Percentiles rank a stretch among this genome's conserved stretches.
Evolutionary conservation across 139 green algal genomes (phyloP).

Genomic region (Marvania coccoides): DNA sequence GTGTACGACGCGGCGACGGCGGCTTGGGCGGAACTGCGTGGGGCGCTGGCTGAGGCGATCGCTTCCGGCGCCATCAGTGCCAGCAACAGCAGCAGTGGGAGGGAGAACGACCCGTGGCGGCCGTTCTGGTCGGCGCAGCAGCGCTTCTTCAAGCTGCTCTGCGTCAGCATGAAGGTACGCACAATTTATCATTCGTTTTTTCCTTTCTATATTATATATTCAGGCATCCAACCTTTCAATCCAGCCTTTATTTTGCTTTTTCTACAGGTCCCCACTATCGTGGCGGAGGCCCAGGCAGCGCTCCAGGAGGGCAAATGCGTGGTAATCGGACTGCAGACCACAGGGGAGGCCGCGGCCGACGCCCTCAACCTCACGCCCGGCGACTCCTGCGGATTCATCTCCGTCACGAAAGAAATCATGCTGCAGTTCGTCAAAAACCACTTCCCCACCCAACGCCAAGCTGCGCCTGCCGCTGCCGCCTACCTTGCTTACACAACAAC

Average conservation of each 20-base stretch:
- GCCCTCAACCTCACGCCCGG: slow-evolving; percentile 46
- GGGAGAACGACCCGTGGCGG: slow-evolving; percentile 47
- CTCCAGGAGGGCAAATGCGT: slow-evolving; percentile 49
- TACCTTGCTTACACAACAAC: no score
- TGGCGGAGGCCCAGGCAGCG: slow-evolving; percentile 53
- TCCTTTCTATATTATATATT: no score
- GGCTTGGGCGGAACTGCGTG: slow-evolving; percentile 42
- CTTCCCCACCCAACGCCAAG: slow-evolving; percentile 40
- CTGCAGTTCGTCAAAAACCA: slow-evolving; percentile 56
- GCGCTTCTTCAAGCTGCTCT: slow-evolving; percentile 93
- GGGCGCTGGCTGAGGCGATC: slow-evolving; percentile 33
- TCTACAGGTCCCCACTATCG: slow-evolving; percentile 59
- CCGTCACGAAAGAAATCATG: slow-evolving; percentile 68
- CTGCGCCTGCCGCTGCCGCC: not conserved
- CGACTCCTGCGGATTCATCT: slow-evolving; percentile 50
- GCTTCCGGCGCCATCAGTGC: slow-evolving; percentile 17
- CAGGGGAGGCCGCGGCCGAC: slow-evolving; percentile 44
- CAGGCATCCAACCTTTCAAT: no score
- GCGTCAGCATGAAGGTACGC: slow-evolving; percentile 77
- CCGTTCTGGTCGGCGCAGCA: slow-evolving; percentile 71
- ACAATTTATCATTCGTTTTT: no score
- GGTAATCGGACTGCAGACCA: slow-evolving; percentile 66
- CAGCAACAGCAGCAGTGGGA: not conserved
- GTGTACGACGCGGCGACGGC: slow-evolving; percentile 67
- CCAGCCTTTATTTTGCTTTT: not conserved